Percentiles rank a stretch among this genome's conserved stretches.
These are phyloP conservation scores for Yamadazyma akitaensis DNA, from an alignment of 805 yeast genomes.

Conservation along the genomic window DNA sequence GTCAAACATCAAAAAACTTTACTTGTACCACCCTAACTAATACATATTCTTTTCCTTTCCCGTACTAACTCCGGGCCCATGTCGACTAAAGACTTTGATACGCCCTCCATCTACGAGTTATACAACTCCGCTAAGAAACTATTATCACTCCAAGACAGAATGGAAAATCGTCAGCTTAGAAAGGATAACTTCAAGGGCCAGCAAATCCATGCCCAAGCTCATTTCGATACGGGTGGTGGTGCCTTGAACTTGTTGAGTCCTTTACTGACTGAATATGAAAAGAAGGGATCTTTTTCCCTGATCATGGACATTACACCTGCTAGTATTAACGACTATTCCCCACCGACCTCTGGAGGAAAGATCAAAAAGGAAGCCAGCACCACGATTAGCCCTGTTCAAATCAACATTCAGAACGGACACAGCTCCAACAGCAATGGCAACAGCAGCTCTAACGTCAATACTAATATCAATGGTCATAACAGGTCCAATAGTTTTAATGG, in stretches of 20 bases:
- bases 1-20: not conserved
- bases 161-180: conserved; percentile 37
- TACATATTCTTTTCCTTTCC: not conserved
- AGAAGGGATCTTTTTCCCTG: conserved; percentile 4
- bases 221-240: not conserved
- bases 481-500: not conserved
- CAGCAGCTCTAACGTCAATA: not conserved
- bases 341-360: conserved; percentile 12
- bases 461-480: not conserved
- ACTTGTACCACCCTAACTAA: not conserved
- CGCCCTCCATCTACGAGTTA: conserved; percentile 40
- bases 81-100: conserved; percentile 12
- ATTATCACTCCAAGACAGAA: conserved; percentile 36
- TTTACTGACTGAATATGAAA: conserved; percentile 12
- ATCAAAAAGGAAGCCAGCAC: conserved; percentile 20
- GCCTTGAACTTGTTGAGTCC: conserved; percentile 32
- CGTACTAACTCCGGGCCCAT: not conserved
- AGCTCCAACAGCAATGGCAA: not conserved
- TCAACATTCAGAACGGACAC: not conserved
- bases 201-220: not conserved
- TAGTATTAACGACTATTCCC: conserved; percentile 26
- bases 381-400: conserved; percentile 16
- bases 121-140: conserved; percentile 40
- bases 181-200: conserved; percentile 23
- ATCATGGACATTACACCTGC: conserved; percentile 28